Conservation (phyloP, 352 stramenopile species). For the Pythium monospermum region DNA sequence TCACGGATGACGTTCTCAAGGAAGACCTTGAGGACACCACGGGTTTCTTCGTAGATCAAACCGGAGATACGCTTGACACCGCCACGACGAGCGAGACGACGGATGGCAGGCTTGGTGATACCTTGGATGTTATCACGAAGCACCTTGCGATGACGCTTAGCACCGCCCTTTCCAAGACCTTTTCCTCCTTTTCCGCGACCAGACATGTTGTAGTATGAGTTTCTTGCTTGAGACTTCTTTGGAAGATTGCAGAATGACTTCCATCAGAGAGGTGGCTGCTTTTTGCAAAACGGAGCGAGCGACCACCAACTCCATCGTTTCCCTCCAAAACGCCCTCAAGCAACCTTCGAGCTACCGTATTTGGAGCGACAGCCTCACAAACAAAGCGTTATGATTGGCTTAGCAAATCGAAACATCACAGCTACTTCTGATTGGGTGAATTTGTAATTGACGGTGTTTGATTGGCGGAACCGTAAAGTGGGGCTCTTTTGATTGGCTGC, state of each 20-base stretch:
- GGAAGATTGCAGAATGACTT: constrained; percentile 67
- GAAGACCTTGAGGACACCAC: constrained; percentile 59
- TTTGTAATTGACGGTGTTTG: no score
- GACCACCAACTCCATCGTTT: no score
- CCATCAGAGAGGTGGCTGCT: background rate
- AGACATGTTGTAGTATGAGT: constrained; percentile 71
- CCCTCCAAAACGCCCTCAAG: background rate
- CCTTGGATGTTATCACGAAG: constrained; percentile 97
- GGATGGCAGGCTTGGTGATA: constrained; percentile 93
- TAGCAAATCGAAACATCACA: background rate
- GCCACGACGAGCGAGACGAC: constrained; percentile 44
- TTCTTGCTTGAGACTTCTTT: constrained; percentile 38
- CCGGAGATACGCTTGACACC: constrained; percentile 51
- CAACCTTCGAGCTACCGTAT: background rate
- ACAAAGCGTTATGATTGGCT: constrained; percentile 5
- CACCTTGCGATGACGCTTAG: constrained; percentile 96
- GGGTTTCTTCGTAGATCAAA: constrained; percentile 72
- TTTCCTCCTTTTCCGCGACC: constrained; percentile 93
- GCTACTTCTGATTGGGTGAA: no score
- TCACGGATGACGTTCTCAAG: constrained; percentile 54
- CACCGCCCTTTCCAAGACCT: constrained; percentile 94
- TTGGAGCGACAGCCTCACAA: background rate
- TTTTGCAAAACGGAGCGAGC: background rate
- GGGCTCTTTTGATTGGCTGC: no score
- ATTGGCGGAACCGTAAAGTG: no score